Base-by-base conservation (phyloP, 2,329 filamentous ascomycete species). In the Fonsecaea multimorphosa region DNA sequence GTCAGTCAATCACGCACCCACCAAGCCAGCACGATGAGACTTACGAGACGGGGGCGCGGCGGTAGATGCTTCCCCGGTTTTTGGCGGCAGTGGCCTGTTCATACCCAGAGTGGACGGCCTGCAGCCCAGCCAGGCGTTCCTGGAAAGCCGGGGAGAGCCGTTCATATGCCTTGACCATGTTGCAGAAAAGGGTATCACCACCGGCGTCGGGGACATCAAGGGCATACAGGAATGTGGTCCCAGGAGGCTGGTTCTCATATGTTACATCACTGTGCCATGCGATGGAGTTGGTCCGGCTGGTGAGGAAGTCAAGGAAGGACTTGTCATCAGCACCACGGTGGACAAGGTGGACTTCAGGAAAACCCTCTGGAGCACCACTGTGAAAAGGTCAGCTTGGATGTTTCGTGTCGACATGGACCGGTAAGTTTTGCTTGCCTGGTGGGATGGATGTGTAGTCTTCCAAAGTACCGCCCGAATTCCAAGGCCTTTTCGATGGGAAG, bases 171-270 rank as follows among this genome's bases (percentile, higher is more conserved):
- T 91, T 89, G 0, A 84, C 92, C 71, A 90, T 87, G 75, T 96
- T 90, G 53, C 84, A 87, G 73, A 96, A 97, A 2, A 96, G 80
- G 0, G 93, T 97, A 75, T 97, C 93, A 55, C 93, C 93, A 38
- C 93, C 93, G 0, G 87, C 89, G 44, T 86, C 83, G 0, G 93
- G 93, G 52, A 86, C 89, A 74, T 97, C 92, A n/a, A 97, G 85
- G 57, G 93, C 84, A 75, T 96, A 96, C 38, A 97, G 79, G 78
- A 97, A 96, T 0, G 93, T 96, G 0, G 92, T 97, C 32, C 92
- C 63, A 0, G 93, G 92, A 1, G 93, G 92, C 79, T 97, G 93
- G 71, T 86, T 81, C 80, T 97, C 93, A 75, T 96, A 97, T 0
- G 90, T 91, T 1, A 96, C 89, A 71, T 97, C 93, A 34, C 62